Evolutionary conservation across 2,329 filamentous ascomycete genomes (phyloP).

Genomic region (Trichocomaceae sp.): DNA sequence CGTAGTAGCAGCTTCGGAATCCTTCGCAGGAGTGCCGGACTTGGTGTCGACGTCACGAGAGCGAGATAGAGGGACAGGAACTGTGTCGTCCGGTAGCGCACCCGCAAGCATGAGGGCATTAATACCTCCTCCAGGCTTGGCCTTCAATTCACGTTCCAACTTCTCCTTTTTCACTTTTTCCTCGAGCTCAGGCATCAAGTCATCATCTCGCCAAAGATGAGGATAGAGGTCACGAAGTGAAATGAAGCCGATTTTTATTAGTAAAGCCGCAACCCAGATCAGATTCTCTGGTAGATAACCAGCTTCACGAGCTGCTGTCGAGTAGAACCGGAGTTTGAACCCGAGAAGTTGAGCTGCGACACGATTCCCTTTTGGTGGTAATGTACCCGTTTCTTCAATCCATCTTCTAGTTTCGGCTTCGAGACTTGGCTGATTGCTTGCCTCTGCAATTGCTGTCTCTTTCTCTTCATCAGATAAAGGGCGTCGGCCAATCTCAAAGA

Average conservation of each 20-base stretch:
- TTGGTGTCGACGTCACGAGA: conserved; percentile 47
- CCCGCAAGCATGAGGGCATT: conserved; percentile 87
- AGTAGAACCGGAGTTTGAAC: conserved; percentile 95
- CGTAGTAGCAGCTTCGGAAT: conserved; percentile 42
- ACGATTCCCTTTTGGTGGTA: conserved; percentile 78
- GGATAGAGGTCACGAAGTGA: conserved; percentile 85
- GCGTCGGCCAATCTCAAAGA: conserved; percentile 78
- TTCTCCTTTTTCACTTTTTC: conserved; percentile 67
- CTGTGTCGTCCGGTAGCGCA: conserved; percentile 75
- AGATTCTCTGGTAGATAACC: conserved; percentile 86
- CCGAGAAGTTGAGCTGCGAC: conserved; percentile 91
- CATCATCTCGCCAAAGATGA: conserved; percentile 80
- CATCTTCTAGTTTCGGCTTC: conserved; percentile 60
- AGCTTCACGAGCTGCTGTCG: conserved; percentile 64
- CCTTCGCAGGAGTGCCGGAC: conserved; percentile 50
- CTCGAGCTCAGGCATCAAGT: conserved; percentile 69
- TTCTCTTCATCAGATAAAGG: conserved; percentile 56
- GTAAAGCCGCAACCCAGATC: conserved; percentile 80
- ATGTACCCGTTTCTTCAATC: conserved; percentile 72
- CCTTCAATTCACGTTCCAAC: conserved; percentile 66
- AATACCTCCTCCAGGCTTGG: conserved; percentile 61
- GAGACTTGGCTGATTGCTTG: conserved; percentile 37
- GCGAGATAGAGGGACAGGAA: conserved; percentile 36
- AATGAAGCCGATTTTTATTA: conserved; percentile 97
- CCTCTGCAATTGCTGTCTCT: conserved; percentile 40